Evolutionary conservation across 2,329 filamentous ascomycete species (phyloP), one percentile per base, ranked within the genome.

Genomic region (Parascedosporium putredinis): DNA sequence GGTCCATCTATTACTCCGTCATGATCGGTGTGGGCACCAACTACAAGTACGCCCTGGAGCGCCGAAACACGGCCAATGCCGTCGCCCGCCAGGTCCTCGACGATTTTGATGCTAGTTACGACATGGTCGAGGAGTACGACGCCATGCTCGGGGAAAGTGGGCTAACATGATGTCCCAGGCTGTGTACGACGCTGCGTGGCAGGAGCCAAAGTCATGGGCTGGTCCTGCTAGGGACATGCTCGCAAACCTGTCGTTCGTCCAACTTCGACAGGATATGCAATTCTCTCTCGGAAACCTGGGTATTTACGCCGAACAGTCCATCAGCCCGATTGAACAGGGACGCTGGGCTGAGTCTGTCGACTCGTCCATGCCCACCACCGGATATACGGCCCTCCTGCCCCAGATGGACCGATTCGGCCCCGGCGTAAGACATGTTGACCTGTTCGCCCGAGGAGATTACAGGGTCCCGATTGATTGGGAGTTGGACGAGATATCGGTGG

Each of bases 61-160:
- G 77, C 48, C 69, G 79, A 14, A 81, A 74, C 55, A 71, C 70
- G 10, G 72, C 79, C 0, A 82, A 83, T 51, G 55, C 57, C 0
- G 51, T 75, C 0, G 72, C 73, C 0, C 60, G 70, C 8, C 56
- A 70, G 23, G 72, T 71, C 0, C 62, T 78, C 1, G 62, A 67
- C 9, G 60, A 70, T 0, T 80, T 81, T 47, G 68, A 74, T 1
- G 63, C 68, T 1, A 77, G 81, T 52, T 70, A 69, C 50, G 62
- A 65, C 3, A 61, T 80, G 0, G 72, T 70, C 0, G 65, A 73
- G 46, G 62, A 72, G 46, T 81, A 76, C 54, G 72, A 81, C 57
- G 55, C 61, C 3, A 61, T 78, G 2, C 57, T 76, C 0, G 60
- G 63, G 73, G 75, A 0, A 80, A 80, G 55, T 79, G 76, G 76